Evolutionary conservation across 371 early-diverging fungal genomes (phyloP), one percentile per base, ranked within the genome.

Genomic region (Basidiobolus meristosporus): DNA sequence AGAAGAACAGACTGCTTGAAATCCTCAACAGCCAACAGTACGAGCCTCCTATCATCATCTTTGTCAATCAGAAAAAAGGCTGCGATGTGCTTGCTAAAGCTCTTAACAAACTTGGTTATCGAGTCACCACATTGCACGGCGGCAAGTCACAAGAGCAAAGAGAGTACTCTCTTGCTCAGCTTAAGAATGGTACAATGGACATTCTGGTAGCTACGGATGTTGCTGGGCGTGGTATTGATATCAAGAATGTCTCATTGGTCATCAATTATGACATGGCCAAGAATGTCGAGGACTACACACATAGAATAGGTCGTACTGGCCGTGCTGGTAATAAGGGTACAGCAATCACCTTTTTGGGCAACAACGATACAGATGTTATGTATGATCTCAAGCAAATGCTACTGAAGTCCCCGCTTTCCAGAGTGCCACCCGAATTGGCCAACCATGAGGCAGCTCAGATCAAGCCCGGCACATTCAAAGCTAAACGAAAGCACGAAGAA

Each of bases 211-310:
- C 98, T 6, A 99, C 98, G 1, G 90, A 90, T 62, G 96, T 99
- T 9, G 98, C 98, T n/a, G 91, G 91, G 30, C 83, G 98, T 57
- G 98, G 99, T 64, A 86, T 99, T 50, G 99, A 99, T 63, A 73
- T 98, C 44, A 87, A 88, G 57, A 82, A 98, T 50, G 88, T 99
- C 17, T 86, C 89, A 3, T 58, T 95, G 37, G 99, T 99, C 3
- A 57, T 99, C 49, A 99, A 98, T 54, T 98, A 76, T 54, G 96
- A 98, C 52, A 89, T 99, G 89, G 82, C 95, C 38, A 93, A 95
- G 56, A 81, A 68, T 36, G 90, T 97, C 53, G 90, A 89, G 65
- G 90, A 90, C 57, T 97, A 97, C 54, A 93, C 92, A 18, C 97
- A 97, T 68, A 75, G 98, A 54, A 90, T 97, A 47, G 98, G 98